Base-by-base conservation (phyloP, 257 asterid genomes). In the Solanum pinnatisectum region DNA sequence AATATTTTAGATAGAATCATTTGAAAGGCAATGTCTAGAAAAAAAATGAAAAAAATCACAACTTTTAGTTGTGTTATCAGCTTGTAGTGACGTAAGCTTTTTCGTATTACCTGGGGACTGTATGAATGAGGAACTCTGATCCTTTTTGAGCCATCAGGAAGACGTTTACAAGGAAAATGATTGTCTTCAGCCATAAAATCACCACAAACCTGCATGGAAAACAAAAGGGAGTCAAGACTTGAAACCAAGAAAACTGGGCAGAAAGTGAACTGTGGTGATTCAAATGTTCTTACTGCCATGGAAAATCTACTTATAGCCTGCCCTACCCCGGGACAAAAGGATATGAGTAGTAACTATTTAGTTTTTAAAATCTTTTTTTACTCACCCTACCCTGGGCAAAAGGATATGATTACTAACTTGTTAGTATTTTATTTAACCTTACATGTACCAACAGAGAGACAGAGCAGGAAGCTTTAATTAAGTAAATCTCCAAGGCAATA, bases 81-180 rank as follows among this genome's bases (percentile, higher is more conserved):
- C 70, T 49, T 49, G 44, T 82, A 30, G 86, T 18, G 70, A 49
- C 32, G 70, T 60, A 82, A 14, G 22, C 56, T 77, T 12, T 36
- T 76, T 60, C 30, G 39, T 1, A n/a, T 76, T 91, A 97, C 99
- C 98, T 92, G 96, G 44, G 95, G 94, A 91, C 91, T 92, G 92
- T 87, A 90, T 18, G 90, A 91, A 60, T 77, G 93, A 30, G 96
- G 98, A 40, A 93, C 90, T 36, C 93, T 93, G 56, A 97, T 92
- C 88, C 99, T 94, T 91, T 97, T 97, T 60, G 99, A 97, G 77
- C 99, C 99, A 92, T 97, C 99, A 8, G 99, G 98, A 56, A 96
- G 84, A 46, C 98, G 98, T 89, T 96, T 96, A 85, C 87, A 89
- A 3, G 96, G 94, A 84, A 89, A 88, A 25, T 88, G 92, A 83